These are phyloP conservation scores for Chaetomium tenue DNA, from an alignment of 495 filamentous ascomycete species.

Conservation along the genomic window DNA sequence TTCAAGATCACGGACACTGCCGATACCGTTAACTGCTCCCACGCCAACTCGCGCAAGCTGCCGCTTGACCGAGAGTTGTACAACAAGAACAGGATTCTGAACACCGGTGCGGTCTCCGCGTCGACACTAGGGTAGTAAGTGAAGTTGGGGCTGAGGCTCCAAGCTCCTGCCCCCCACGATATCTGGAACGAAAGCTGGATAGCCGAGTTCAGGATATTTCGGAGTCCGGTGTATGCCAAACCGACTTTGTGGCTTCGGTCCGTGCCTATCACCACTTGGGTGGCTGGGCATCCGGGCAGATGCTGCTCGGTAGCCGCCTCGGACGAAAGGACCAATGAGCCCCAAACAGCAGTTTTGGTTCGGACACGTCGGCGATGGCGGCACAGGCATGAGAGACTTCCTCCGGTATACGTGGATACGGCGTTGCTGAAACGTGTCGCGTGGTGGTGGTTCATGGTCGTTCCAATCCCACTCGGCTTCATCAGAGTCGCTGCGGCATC, in stretches of 20 bases:
- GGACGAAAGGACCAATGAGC: neutral
- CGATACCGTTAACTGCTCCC: neutral
- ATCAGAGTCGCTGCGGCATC: neutral
- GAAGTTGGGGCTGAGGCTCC: slow-evolving; percentile 4
- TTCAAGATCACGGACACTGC: neutral
- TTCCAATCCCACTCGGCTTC: neutral
- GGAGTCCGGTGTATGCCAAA: neutral
- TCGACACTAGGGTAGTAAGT: slow-evolving; percentile 7
- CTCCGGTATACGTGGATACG: neutral
- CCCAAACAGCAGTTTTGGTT: neutral
- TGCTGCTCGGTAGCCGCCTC: neutral
- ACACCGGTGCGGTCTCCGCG: neutral
- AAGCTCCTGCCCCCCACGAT: neutral
- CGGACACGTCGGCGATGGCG: neutral
- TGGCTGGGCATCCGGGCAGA: slow-evolving; percentile 1
- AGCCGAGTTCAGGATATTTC: neutral
- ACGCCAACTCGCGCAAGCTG: neutral
- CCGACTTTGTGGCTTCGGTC: neutral
- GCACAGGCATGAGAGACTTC: neutral
- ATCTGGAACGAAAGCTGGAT: neutral
- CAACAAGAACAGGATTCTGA: neutral
- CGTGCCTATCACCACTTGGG: neutral
- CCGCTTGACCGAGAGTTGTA: too few relatives aligned
- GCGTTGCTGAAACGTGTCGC: neutral
- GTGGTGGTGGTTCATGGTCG: too few relatives aligned